Percentiles rank a stretch among this genome's conserved stretches.
phyloP scores from a whole-genome alignment of 768 basidiomycete genomes.

The Inosperma sp. region DNA sequence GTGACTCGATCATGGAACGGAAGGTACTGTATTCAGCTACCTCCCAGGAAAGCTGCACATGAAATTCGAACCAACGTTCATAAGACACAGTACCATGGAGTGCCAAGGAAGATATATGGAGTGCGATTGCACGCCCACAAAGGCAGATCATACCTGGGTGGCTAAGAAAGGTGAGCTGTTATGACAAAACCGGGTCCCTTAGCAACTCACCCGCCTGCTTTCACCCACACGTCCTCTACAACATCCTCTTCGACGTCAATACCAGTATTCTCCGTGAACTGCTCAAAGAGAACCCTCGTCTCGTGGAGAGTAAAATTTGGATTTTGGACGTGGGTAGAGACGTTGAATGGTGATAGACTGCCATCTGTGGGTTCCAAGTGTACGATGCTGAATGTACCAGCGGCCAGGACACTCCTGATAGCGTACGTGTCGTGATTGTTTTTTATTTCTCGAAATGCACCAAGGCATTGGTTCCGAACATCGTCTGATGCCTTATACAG shows the following conservation, averaged over 20 bases:
- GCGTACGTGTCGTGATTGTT: background rate
- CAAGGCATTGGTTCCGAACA: background rate
- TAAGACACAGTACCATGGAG: background rate
- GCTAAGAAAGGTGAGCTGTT: background rate
- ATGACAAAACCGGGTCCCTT: background rate
- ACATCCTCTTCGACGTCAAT: background rate
- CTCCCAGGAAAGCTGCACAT: background rate
- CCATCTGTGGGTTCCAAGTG: background rate
- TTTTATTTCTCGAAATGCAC: background rate
- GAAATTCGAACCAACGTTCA: background rate
- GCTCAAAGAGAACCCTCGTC: background rate
- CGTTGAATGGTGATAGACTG: background rate
- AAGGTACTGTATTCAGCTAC: background rate
- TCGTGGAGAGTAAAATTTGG: background rate
- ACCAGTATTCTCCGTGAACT: background rate
- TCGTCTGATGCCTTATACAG: background rate
- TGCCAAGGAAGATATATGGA: background rate
- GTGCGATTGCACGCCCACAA: background rate
- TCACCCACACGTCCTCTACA: background rate
- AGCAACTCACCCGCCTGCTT: background rate
- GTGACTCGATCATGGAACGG: background rate
- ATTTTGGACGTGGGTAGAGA: background rate
- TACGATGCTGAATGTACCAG: background rate
- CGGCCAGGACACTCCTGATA: background rate
- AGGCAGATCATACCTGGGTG: constrained; percentile 3